A percentile compares a stretch with the other conserved stretches of the same genome.
phyloP scores from a whole-genome alignment of 2,329 filamentous ascomycete species.

The Pyricularia sp. region DNA sequence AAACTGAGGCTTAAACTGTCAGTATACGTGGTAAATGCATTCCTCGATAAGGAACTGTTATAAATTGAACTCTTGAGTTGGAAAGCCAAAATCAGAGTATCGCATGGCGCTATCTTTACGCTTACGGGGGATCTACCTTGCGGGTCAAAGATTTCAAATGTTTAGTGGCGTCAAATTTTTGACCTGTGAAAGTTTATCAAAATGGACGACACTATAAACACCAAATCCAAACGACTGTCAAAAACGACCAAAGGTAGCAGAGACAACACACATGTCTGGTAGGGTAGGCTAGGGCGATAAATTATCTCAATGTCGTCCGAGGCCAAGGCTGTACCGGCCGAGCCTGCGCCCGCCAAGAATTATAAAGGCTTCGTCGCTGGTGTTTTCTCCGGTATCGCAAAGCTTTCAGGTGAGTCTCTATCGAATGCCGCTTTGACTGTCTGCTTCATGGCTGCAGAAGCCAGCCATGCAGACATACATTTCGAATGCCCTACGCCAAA shows the following conservation, averaged over 20 bases:
- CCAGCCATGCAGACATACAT: not conserved
- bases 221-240: not conserved
- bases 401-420: constrained; percentile 62
- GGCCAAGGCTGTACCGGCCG: constrained; percentile 8
- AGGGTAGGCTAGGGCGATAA: not conserved
- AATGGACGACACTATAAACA: not conserved
- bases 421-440: not conserved
- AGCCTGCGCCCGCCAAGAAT: constrained; percentile 33
- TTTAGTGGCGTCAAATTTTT: not conserved
- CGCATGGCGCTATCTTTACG: not conserved
- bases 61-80: not conserved
- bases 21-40: too few relatives aligned
- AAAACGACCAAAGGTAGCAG: not conserved
- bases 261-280: not conserved
- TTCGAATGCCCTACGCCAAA: not conserved
- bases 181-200: not conserved
- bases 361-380: constrained; percentile 97
- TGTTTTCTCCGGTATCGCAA: constrained; percentile 90
- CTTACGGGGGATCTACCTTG: not conserved
- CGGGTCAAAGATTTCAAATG: not conserved
- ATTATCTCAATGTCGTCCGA: not conserved
- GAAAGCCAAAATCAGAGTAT: not conserved
- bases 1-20: too few relatives aligned
- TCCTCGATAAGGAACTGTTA: too few relatives aligned
- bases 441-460: not conserved